Base-by-base conservation (phyloP, 768 basidiomycete species). In the Xanthoconium purpureum region DNA sequence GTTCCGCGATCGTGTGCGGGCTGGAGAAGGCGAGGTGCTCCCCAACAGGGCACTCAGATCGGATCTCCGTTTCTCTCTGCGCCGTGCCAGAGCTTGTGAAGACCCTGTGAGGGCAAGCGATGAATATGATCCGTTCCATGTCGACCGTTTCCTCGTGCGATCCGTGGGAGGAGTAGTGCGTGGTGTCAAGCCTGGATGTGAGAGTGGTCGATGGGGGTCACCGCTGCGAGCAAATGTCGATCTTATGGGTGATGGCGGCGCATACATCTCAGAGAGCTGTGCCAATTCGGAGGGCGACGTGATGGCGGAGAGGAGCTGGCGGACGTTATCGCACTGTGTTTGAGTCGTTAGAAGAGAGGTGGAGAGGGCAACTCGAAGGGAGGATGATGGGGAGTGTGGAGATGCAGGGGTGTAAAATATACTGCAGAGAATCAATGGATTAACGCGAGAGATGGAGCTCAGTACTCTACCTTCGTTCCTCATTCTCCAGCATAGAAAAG, bases 251-350 rank as follows among this genome's bases (percentile, higher is more conserved):
- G 87, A 89, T 0, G 89, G 81, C 6, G 91, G 91, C 0, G 89
- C 89, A 69, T 94, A 94, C 91, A 94, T 94, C 72, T 91, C 91
- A 12, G 88, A 77, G 12, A 94, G 78, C 66, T 89, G 91, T 11
- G 85, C 78, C n/a, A 91, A 75, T 60, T 89, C 85, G 14, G 79
- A 68, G 8, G 88, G 85, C 8, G 81, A 82, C 0, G 91, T 87
- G 45, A 94, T 80, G 14, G 90, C 91, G 8, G 85, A 80, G 47
- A 94, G 80, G 3, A 92, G 80, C 48, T 86, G 84, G 33, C 91
- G 87, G 60, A 93, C 83, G 55, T 88, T 88, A 66, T 92, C 91
- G 65, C 85, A 88, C 71, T 93, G 90, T 0, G 79, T 83, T 64
- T 90, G 87, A 0, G 88, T 91, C 13, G 84, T 87, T 65, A 86